These are phyloP conservation scores for Aspergillus diversus DNA, from an alignment of 495 filamentous ascomycete species.

Conservation along the genomic window DNA sequence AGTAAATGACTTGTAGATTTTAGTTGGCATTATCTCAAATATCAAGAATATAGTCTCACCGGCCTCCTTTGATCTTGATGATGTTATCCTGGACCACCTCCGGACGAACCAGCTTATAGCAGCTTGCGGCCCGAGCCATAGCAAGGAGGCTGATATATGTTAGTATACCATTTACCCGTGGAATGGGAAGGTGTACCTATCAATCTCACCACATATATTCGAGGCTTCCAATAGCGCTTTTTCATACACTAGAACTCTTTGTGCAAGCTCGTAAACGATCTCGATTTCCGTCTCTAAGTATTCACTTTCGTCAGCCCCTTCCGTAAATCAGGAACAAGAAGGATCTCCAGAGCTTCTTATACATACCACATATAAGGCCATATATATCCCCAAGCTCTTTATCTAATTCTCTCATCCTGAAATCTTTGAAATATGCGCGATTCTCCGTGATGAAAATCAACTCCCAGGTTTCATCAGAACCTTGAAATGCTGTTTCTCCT, in stretches of 20 bases:
- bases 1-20: constrained; percentile 66
- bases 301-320: not conserved
- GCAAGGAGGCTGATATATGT: constrained; percentile 66
- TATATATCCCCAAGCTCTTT: constrained; percentile 83
- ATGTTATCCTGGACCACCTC: constrained; percentile 71
- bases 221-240: constrained; percentile 67
- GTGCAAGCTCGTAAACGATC: constrained; percentile 77
- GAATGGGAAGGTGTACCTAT: constrained; percentile 52
- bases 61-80: constrained; percentile 77
- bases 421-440: constrained; percentile 85
- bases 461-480: constrained; percentile 69
- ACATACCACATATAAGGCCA: constrained; percentile 75
- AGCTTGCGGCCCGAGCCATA: constrained; percentile 74
- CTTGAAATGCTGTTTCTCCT: constrained; percentile 67
- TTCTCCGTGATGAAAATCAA: constrained; percentile 74
- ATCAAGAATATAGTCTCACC: constrained; percentile 46
- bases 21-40: constrained; percentile 21
- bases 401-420: constrained; percentile 82
- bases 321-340: not conserved
- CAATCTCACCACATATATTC: constrained; percentile 82
- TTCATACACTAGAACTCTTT: constrained; percentile 72
- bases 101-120: constrained; percentile 73
- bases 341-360: not conserved
- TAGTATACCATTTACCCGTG: not conserved
- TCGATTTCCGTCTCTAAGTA: constrained; percentile 84